phyloP scores from a whole-genome alignment of 768 basidiomycete genomes.

The Tylopilus felleus region DNA sequence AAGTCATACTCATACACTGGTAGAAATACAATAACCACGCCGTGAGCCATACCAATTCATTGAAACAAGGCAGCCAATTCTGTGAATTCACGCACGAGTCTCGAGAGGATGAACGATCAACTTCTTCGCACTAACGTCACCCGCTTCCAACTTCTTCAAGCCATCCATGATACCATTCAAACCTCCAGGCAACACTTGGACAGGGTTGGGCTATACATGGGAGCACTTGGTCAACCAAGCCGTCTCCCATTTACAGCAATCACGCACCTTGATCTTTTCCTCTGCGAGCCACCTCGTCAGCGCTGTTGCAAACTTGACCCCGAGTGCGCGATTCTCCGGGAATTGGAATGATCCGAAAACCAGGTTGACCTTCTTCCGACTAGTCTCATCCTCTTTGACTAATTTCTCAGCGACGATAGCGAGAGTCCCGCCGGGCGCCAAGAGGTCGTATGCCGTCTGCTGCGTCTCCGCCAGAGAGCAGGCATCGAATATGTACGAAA shows the following conservation, averaged over 20 bases:
- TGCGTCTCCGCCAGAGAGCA: slow-evolving; percentile 32
- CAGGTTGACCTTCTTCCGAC: slow-evolving; percentile 2
- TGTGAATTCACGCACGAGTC: slow-evolving; percentile 1
- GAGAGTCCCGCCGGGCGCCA: slow-evolving; percentile 31
- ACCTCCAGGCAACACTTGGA: slow-evolving; percentile 38
- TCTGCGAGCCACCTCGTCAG: slow-evolving; percentile 18
- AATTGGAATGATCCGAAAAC: slow-evolving; percentile 6
- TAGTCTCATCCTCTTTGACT: neutral
- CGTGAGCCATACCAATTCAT: neutral
- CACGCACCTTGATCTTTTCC: slow-evolving; percentile 18
- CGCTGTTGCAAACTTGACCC: slow-evolving; percentile 11
- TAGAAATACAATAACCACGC: neutral
- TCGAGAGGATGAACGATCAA: slow-evolving; percentile 30
- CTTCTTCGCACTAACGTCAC: slow-evolving; percentile 38
- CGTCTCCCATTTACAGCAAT: neutral
- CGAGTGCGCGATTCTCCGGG: slow-evolving; percentile 10
- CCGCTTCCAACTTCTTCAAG: slow-evolving; percentile 27
- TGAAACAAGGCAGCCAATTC: neutral
- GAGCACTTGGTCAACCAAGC: neutral
- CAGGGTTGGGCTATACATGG: slow-evolving; percentile 30
- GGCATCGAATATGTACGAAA: slow-evolving; percentile 23
- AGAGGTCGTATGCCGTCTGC: slow-evolving; percentile 25
- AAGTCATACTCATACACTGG: neutral
- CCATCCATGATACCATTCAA: slow-evolving; percentile 32
- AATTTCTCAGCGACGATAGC: slow-evolving; percentile 1